Percentiles rank a stretch among this genome's conserved stretches.
These are phyloP conservation scores for Tetrapyrgos nigripes DNA, from an alignment of 1,284 basidiomycete genomes.

Conservation along the genomic window DNA sequence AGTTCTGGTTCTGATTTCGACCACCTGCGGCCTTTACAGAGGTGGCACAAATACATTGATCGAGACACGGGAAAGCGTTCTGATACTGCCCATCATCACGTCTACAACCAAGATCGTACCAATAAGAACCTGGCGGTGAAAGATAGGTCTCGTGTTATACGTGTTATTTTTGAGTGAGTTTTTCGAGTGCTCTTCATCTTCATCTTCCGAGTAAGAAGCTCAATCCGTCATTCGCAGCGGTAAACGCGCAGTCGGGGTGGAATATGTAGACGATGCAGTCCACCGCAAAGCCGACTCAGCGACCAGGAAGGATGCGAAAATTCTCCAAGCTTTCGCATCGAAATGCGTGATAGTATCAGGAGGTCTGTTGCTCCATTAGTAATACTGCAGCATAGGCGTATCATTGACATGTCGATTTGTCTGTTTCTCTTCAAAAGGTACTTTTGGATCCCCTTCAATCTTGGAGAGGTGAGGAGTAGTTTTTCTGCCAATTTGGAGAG, in stretches of 20 bases:
- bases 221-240: slow-evolving; percentile 38
- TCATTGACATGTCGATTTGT: too few relatives aligned
- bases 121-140: slow-evolving; percentile 49
- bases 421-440: too few relatives aligned
- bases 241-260: slow-evolving; percentile 59
- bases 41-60: slow-evolving; percentile 52
- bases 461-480: slow-evolving; percentile 45
- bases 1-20: too few relatives aligned
- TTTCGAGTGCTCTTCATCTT: background rate
- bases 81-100: slow-evolving; percentile 61
- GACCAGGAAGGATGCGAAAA: slow-evolving; percentile 8
- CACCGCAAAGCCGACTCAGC: slow-evolving; percentile 4
- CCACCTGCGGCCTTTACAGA: too few relatives aligned
- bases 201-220: background rate
- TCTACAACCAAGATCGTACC: slow-evolving; percentile 55
- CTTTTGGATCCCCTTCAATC: slow-evolving; percentile 62
- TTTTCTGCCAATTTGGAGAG: background rate
- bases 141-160: slow-evolving; percentile 47
- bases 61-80: slow-evolving; percentile 58
- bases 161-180: slow-evolving; percentile 55
- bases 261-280: slow-evolving; percentile 50
- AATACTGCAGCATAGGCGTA: too few relatives aligned
- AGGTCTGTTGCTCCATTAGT: too few relatives aligned
- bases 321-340: slow-evolving; percentile 42
- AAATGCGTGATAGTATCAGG: slow-evolving; percentile 53